Percentiles rank a stretch among this genome's conserved stretches.
Conservation (phyloP, 2,329 filamentous ascomycete species). For the Thielaviopsis ethacetica region DNA sequence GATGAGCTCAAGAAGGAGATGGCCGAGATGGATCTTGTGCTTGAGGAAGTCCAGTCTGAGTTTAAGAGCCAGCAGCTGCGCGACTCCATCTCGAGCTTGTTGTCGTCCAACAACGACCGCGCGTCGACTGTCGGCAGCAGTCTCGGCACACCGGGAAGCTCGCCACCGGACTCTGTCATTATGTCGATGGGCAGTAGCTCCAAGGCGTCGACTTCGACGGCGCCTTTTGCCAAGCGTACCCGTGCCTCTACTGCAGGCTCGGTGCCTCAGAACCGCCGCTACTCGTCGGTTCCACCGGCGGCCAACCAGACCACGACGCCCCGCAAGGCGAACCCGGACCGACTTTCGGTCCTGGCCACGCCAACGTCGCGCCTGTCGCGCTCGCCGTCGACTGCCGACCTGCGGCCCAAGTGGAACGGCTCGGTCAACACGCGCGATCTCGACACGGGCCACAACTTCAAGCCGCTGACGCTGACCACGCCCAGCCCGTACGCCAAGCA, state of each 20-base stretch:
- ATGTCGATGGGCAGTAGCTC: conserved; percentile 37
- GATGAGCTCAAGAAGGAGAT: conserved; percentile 60
- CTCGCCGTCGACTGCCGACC: conserved; percentile 29
- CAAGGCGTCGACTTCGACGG: conserved; percentile 30
- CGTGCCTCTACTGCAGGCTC: conserved; percentile 28
- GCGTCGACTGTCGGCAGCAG: conserved; percentile 49
- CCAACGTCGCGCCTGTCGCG: conserved; percentile 32
- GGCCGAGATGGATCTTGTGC: conserved; percentile 52
- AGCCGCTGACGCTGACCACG: conserved; percentile 41
- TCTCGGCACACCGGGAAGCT: conserved; percentile 54
- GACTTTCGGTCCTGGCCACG: conserved; percentile 29
- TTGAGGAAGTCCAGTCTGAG: conserved; percentile 56
- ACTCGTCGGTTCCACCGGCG: conserved; percentile 32
- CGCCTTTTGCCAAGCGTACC: conserved; percentile 24
- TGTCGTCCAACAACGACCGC: conserved; percentile 68
- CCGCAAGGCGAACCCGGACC: conserved; percentile 27
- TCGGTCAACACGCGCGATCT: conserved; percentile 47
- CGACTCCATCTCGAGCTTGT: conserved; percentile 77
- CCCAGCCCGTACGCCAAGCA: conserved; percentile 39
- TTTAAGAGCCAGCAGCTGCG: conserved; percentile 58
- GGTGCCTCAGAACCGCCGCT: conserved; percentile 28
- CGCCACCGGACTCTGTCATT: conserved; percentile 43
- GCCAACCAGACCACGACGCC: conserved; percentile 19
- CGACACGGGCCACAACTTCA: conserved; percentile 54
- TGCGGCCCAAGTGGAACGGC: conserved; percentile 56